A percentile compares a stretch with the other conserved stretches of the same genome.
Evolutionary conservation across 805 yeast species (phyloP).

Genomic region (Starmerella riodocensis): DNA sequence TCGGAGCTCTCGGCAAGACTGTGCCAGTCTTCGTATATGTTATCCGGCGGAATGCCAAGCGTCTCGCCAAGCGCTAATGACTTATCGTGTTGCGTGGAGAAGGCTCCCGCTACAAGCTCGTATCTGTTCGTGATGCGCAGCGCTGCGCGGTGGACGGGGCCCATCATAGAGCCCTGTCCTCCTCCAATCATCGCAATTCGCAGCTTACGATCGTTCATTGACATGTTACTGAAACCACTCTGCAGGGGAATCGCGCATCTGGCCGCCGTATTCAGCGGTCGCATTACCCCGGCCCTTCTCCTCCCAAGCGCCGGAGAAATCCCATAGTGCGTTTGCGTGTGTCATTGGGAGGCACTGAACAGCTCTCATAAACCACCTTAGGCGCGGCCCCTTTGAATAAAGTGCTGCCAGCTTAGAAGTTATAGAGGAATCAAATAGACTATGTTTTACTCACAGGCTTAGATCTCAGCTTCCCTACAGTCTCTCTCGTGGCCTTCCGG

Average conservation of each 20-base stretch:
- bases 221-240: too few relatives aligned
- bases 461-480: conserved; percentile 1
- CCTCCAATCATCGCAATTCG: conserved; percentile 6
- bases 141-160: conserved; percentile 8
- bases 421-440: too few relatives aligned
- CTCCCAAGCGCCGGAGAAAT: too few relatives aligned
- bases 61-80: not conserved
- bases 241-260: too few relatives aligned
- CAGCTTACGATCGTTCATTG: too few relatives aligned
- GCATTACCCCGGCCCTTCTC: too few relatives aligned
- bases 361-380: too few relatives aligned
- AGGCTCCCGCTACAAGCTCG: conserved; percentile 5
- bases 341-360: too few relatives aligned
- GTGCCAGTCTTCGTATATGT: not conserved
- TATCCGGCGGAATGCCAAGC: not conserved
- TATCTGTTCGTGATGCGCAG: conserved; percentile 1
- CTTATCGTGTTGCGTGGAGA: conserved; percentile 1
- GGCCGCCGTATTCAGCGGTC: too few relatives aligned
- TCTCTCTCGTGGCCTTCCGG: conserved; percentile 4
- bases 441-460: conserved; percentile 6
- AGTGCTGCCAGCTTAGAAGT: too few relatives aligned
- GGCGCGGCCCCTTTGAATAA: too few relatives aligned
- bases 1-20: not conserved
- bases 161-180: conserved; percentile 6
- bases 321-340: too few relatives aligned